Base-by-base conservation (phyloP, 495 filamentous ascomycete genomes). In the Patellaria atrata region DNA sequence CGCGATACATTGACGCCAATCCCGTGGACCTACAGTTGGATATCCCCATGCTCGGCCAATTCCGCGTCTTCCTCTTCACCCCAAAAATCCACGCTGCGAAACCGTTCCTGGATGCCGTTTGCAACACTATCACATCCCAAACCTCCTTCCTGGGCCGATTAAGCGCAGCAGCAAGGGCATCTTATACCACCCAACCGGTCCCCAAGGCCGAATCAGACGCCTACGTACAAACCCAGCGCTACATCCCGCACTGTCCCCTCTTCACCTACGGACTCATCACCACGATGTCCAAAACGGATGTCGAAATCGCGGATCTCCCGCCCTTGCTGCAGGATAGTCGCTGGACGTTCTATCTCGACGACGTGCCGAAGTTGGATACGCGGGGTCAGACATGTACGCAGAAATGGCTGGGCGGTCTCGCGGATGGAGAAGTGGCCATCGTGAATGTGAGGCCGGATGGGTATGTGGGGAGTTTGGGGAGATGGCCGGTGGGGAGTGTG, bases 1-100 rank as follows among this genome's bases (percentile, higher is more conserved):
- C 71, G 0, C 59, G 76, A 11, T 81, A 72, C 43, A 60, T 79
- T 30, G 77, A 79, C 44, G 67, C 73, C 4, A 82, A 81, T 39
- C 74, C 75, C 1, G 69, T 82, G 15, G 70, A 80, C 39, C 59
- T 81, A 17, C 74, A 82, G 45, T 65, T 79, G 3, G 75, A 80
- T 45, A 75, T 80, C n/a, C 75, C 77, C 1, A 59, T 76, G 41
- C 51, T 79, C 4, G 66, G 75, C 8, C 77, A 81, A 42, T 82
- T 81, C 56, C 62, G 72, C 14, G 61, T 80, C 15, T 79, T 72
- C 50, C 62, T 80, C 35, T 63, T 81, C 29, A 64, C 69, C 9
- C 66, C 65, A 27, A 60, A 76, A 41, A 58, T 75, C 12, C 52
- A 59, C 16, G 50, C 56, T n/a, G 60, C 68, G 0, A 53, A 50